Percentiles rank a stretch among this genome's conserved stretches.
phyloP scores from a whole-genome alignment of 78 protist genomes.

The Dictyostelium citrinum region DNA sequence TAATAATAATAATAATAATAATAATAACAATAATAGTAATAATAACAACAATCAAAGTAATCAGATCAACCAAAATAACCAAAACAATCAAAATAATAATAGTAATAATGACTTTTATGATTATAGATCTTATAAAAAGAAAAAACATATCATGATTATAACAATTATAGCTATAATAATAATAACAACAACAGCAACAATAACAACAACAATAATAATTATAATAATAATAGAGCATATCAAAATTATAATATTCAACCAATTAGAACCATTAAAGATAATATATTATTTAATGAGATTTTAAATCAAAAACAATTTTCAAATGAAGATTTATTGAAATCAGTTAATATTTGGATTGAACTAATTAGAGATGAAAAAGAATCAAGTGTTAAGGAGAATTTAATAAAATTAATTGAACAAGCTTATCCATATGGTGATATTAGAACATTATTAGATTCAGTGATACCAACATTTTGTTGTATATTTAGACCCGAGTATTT shows the following conservation, averaged over 20 bases:
- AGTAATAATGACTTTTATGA: background rate
- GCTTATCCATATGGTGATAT: background rate
- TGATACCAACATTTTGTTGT: conserved; percentile 7
- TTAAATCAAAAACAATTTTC: background rate
- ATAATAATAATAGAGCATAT: background rate
- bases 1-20: no score
- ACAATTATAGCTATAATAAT: no score
- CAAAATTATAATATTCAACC: background rate
- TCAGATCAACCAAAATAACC: background rate
- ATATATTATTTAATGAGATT: background rate
- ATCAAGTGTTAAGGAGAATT: background rate
- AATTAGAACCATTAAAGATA: background rate
- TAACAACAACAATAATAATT: background rate
- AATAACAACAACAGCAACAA: background rate
- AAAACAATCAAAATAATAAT: background rate
- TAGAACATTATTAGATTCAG: background rate
- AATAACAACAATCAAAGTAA: no score
- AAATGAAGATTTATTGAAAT: background rate
- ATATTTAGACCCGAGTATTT: background rate
- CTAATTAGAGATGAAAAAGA: background rate
- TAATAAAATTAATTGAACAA: background rate
- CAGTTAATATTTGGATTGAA: conserved; percentile 2
- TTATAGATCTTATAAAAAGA: conserved; percentile 2
- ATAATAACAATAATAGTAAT: no score
- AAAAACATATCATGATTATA: background rate